Evolutionary conservation across 2,329 filamentous ascomycete genomes (phyloP).

Genomic region (Arthrinium phaeospermum): DNA sequence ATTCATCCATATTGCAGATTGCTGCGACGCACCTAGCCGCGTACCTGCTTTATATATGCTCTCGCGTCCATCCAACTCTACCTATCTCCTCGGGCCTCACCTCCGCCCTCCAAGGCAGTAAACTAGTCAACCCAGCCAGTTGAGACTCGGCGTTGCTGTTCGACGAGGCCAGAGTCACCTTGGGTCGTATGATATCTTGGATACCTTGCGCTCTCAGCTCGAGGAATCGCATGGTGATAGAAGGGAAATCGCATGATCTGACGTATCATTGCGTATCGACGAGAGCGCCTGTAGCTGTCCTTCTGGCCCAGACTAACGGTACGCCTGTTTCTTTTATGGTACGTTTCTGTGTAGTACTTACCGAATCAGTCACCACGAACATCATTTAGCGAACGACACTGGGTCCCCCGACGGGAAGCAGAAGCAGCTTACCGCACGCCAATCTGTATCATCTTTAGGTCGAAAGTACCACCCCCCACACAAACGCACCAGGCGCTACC

Average conservation of each 20-base stretch:
- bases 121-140: background rate
- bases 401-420: background rate
- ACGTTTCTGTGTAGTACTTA: background rate
- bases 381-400: background rate
- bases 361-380: background rate
- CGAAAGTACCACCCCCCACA: background rate
- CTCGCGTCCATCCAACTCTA: background rate
- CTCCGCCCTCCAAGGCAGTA: background rate
- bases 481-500: background rate
- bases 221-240: background rate
- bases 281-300: background rate
- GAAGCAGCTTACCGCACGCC: background rate
- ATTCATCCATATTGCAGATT: conserved; percentile 7
- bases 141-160: background rate
- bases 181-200: conserved; percentile 12
- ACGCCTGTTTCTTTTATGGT: background rate
- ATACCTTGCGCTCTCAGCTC: background rate
- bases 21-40: conserved; percentile 16
- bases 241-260: conserved; percentile 1
- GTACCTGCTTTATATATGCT: background rate
- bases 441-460: background rate
- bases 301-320: background rate
- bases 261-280: background rate
- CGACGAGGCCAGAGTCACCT: background rate
- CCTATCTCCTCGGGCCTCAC: background rate